Evolutionary conservation across 805 yeast species (phyloP).

Genomic region (Helenozyma baotianmanensis): DNA sequence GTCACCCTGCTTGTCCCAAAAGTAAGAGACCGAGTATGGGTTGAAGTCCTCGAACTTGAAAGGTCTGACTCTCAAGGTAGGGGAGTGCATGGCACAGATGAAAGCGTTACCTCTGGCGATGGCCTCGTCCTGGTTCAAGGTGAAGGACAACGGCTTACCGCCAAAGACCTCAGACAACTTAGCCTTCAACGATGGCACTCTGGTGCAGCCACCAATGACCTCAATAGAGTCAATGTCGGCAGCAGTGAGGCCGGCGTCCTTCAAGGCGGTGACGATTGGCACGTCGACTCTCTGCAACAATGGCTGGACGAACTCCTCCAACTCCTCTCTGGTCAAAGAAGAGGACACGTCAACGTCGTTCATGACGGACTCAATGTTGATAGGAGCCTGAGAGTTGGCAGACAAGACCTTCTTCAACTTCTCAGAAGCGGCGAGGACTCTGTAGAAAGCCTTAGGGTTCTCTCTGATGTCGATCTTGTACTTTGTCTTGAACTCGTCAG

Average conservation of each 20-base stretch:
- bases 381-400: conserved; percentile 92
- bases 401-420: conserved; percentile 92
- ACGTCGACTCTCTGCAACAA: conserved; percentile 67
- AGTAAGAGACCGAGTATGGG: conserved; percentile 87
- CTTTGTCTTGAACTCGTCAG: conserved; percentile 84
- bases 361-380: conserved; percentile 94
- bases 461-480: conserved; percentile 88
- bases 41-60: conserved; percentile 96
- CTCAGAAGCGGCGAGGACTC: conserved; percentile 90
- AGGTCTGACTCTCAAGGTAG: conserved; percentile 97
- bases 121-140: conserved; percentile 98
- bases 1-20: conserved; percentile 91
- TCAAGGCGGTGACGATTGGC: conserved; percentile 80
- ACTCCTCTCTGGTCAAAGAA: conserved; percentile 81
- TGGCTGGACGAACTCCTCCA: conserved; percentile 86
- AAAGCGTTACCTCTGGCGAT: conserved; percentile 99
- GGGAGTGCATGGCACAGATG: conserved; percentile 97
- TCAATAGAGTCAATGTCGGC: conserved; percentile 87
- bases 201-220: conserved; percentile 96
- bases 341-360: conserved; percentile 94
- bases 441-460: conserved; percentile 92
- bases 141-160: conserved; percentile 64
- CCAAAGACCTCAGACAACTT: conserved; percentile 73
- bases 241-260: conserved; percentile 66
- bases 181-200: conserved; percentile 91